Evolutionary conservation across 2,329 filamentous ascomycete species (phyloP), one percentile per base, ranked within the genome.

Genomic region (Zopfia rhizophila): DNA sequence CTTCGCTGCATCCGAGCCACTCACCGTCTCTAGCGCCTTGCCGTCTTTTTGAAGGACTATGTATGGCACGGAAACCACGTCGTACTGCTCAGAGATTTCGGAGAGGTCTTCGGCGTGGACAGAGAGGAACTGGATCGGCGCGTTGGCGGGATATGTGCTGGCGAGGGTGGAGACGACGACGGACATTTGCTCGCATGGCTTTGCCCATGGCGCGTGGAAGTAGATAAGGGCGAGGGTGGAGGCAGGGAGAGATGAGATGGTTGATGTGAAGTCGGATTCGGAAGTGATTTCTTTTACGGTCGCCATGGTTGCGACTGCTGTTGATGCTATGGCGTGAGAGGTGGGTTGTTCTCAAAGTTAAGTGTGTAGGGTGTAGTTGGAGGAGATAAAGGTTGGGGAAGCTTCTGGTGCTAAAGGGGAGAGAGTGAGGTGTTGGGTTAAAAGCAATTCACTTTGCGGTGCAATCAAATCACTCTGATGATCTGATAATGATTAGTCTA

Each of bases 141-240:
- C 77, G 56, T 83, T 80, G 63, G 83, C 80, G 51, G 90, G 85
- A 75, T 96, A 96, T 70, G 92, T 91, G 65, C 86, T 85, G 56
- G 93, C 92, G 56, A 99, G 89, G 16, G 91, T 88, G 66, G 84
- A 81, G 56, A 99, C 84, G 60, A 97, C 89, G 38, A 86, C 89
- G 59, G 84, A 85, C 92, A 97, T 97, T 75, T 97, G 91, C 54
- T 89, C 86, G 79, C 94, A 97, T 32, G 94, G 94, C 48, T 91
- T 91, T 21, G 94, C 94, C 94, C 94, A 99, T 57, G 92, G 89
- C 14, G 94, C 91, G 72, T 97, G 89, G 80, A 99, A 99, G 71
- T 92, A 97, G 68, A 96, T 84, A 66, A 97, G 81, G 53, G 93
- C 81, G 49, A 97, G 84, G 12, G 89, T 84, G 12, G 86, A 82